Evolutionary conservation across 495 filamentous ascomycete species (phyloP), one percentile per base, ranked within the genome.

Genomic region (Elaphomyces granulatus): DNA sequence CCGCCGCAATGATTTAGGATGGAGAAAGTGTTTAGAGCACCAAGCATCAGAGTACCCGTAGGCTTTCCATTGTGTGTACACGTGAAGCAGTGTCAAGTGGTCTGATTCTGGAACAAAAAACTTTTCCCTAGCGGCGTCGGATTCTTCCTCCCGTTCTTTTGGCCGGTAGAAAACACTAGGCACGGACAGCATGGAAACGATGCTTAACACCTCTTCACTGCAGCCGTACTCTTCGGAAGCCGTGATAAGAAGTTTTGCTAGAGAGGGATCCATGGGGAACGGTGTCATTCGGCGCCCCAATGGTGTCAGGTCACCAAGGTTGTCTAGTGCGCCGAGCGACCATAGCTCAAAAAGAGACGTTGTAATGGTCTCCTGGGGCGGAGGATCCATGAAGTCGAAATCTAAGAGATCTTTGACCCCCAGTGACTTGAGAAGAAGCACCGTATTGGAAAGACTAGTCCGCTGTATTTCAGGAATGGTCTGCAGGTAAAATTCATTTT

Each of bases 351-450:
- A 99, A 2, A 99, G 72, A 1, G 86, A 94, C 0, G 92, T 99
- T 7, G 84, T 85, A 49, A 99, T 99, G 3, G 87, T 94, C 45
- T 99, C 92, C 59, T 99, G 92, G 0, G 92, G 90, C 4, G 92
- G 92, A 0, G 92, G 90, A 47, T 99, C 92, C 87, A 99, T 94
- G 50, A 99, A 99, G 53, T 96, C 87, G 49, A 99, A 99, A 49
- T 99, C 92, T 2, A 99, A 66, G 14, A 99, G 68, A 48, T 99
- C 87, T 52, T 81, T 87, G 19, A 99, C 90, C 2, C 88, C 88
- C 6, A 99, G 67, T 1, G 86, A 94, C 53, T 99, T 99, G 36
- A 99, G 67, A 8, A 99, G 70, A 9, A 99, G 67, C 2, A 96
- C 87, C 0, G 87, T 99, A 48, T 96, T 96, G 49, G 81, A 78